phyloP scores from a whole-genome alignment of 805 yeast genomes.

The Metschnikowia hibisci region DNA sequence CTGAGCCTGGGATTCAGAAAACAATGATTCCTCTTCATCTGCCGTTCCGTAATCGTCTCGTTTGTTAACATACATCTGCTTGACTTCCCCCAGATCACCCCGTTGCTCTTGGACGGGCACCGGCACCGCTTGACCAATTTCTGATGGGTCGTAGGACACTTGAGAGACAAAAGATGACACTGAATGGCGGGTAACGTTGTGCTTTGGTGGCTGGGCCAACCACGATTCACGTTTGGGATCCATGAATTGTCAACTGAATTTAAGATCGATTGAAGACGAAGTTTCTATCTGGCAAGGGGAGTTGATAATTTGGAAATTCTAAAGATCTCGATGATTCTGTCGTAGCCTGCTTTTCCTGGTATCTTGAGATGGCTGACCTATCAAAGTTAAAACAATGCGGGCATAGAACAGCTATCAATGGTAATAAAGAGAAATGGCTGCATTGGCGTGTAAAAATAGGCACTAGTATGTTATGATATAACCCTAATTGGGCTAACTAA shows the following conservation, averaged over 20 bases:
- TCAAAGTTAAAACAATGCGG: no score
- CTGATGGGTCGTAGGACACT: conserved; percentile 19
- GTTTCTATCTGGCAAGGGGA: no score
- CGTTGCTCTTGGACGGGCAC: conserved; percentile 10
- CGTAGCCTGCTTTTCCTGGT: no score
- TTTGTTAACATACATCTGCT: conserved; percentile 11
- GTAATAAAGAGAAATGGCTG: no score
- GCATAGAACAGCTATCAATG: no score
- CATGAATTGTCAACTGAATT: no score
- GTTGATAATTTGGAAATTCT: no score
- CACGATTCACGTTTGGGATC: conserved; percentile 1
- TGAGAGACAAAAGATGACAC: conserved; percentile 10
- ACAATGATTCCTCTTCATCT: conserved; percentile 14
- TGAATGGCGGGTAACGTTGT: conserved; percentile 3
- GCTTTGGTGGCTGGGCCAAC: conserved; percentile 2
- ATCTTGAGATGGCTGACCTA: no score
- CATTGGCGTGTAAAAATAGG: background rate
- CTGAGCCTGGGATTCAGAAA: conserved; percentile 16
- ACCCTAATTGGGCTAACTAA: conserved; percentile 4
- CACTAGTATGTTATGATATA: background rate
- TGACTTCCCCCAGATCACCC: conserved; percentile 9
- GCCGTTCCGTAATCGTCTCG: background rate
- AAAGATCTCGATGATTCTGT: no score
- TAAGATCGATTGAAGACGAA: no score
- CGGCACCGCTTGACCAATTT: conserved; percentile 21